Percentiles rank a stretch among this genome's conserved stretches.
Conservation (phyloP, 164 flowering plant genomes). For the Annona cherimola region DNA sequence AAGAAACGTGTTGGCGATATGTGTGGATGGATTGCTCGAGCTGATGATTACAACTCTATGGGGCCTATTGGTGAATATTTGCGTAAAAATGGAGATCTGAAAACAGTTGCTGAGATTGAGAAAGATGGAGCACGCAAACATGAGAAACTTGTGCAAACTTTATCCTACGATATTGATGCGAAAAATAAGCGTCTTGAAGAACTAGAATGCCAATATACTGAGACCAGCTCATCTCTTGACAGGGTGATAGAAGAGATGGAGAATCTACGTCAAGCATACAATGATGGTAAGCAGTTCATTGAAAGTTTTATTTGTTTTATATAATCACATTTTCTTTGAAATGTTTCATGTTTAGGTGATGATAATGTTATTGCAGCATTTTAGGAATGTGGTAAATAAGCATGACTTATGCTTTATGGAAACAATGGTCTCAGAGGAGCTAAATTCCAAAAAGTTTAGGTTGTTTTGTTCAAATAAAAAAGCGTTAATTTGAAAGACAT, state of each 20-base stretch:
- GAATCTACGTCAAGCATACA: slow-evolving; percentile 49
- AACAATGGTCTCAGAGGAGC: not conserved
- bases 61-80: slow-evolving; percentile 65
- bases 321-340: not conserved
- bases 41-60: slow-evolving; percentile 55
- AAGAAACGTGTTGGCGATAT: slow-evolving; percentile 32
- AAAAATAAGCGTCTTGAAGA: slow-evolving; percentile 52
- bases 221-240: slow-evolving; percentile 37
- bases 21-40: slow-evolving; percentile 94
- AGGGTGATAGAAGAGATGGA: slow-evolving; percentile 52
- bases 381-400: not conserved
- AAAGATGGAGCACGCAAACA: slow-evolving; percentile 71
- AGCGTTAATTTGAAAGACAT: too few relatives aligned
- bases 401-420: not conserved
- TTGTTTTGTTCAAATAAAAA: not conserved
- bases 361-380: not conserved
- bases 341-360: not conserved
- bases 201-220: slow-evolving; percentile 40
- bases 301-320: not conserved
- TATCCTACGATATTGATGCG: slow-evolving; percentile 57
- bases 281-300: slow-evolving; percentile 47
- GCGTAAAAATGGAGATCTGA: slow-evolving; percentile 64
- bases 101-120: slow-evolving; percentile 57
- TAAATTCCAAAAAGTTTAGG: not conserved
- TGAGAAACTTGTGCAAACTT: slow-evolving; percentile 48